Percentiles rank a stretch among this genome's conserved stretches.
These are phyloP conservation scores for Termitomyces heimii DNA, from an alignment of 768 basidiomycete genomes.

Conservation along the genomic window DNA sequence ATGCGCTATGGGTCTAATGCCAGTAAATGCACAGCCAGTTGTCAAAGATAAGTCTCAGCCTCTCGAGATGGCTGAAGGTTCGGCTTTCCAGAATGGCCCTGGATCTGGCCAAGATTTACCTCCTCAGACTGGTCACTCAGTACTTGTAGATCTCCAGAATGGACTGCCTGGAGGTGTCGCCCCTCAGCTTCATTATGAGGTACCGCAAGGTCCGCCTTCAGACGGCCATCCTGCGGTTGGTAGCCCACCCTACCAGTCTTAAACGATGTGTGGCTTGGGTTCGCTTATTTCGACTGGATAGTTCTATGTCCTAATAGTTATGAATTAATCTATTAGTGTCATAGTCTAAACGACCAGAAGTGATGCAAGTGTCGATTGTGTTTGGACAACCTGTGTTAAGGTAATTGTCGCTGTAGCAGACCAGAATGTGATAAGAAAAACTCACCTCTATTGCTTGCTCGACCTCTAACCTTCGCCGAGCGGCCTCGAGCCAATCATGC, in stretches of 20 bases:
- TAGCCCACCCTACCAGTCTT: not conserved
- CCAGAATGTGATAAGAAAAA: conserved; percentile 1
- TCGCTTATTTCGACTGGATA: not conserved
- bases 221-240: not conserved
- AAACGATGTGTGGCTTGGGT: not conserved
- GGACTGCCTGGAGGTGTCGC: not conserved
- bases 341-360: conserved; percentile 61
- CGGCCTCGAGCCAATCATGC: conserved; percentile 89
- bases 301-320: not conserved
- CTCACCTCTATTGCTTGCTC: conserved; percentile 85
- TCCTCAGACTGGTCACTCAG: not conserved
- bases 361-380: conserved; percentile 80
- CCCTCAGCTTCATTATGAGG: not conserved
- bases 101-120: not conserved
- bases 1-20: conserved; percentile 54
- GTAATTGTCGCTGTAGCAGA: not conserved
- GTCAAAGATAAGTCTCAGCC: not conserved
- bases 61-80: not conserved
- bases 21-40: conserved; percentile 12
- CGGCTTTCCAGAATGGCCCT: not conserved
- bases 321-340: conserved; percentile 15
- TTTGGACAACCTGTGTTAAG: conserved; percentile 60
- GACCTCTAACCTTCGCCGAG: conserved; percentile 82
- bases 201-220: not conserved
- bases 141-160: not conserved